Percentiles rank a stretch among this genome's conserved stretches.
Evolutionary conservation across 2,329 filamentous ascomycete genomes (phyloP).

Genomic region (Salinomyces thailandicus): DNA sequence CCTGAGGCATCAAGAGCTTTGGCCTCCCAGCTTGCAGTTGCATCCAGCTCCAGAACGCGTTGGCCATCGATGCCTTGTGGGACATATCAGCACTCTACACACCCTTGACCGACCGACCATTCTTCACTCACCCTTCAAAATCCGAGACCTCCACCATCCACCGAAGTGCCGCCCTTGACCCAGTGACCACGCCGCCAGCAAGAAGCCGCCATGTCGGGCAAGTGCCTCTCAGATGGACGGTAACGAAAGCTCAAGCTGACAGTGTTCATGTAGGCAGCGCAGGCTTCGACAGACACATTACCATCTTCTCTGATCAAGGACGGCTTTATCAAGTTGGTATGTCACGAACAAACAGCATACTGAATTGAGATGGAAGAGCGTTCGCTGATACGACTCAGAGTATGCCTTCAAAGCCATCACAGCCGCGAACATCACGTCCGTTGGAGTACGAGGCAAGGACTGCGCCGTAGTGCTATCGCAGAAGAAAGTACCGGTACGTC

Average conservation of each 20-base stretch:
- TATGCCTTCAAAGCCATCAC: conserved; percentile 99
- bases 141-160: neutral
- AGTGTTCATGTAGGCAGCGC: conserved; percentile 53
- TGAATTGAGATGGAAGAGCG: conserved; percentile 1
- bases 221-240: conserved; percentile 7
- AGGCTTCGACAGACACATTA: conserved; percentile 97
- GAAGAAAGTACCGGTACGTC: conserved; percentile 94
- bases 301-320: conserved; percentile 98
- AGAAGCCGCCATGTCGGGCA: conserved; percentile 22
- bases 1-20: neutral
- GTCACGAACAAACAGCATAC: conserved; percentile 32
- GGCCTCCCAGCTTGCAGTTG: neutral
- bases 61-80: neutral
- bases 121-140: neutral
- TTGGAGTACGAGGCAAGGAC: conserved; percentile 91
- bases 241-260: conserved; percentile 12
- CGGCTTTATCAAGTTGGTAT: conserved; percentile 98
- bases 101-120: neutral
- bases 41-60: neutral
- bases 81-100: neutral
- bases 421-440: conserved; percentile 95
- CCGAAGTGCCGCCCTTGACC: too few species aligned
- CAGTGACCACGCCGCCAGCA: neutral
- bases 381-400: conserved; percentile 47
- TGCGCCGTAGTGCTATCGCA: conserved; percentile 95